Evolutionary conservation across 169 alveolate species (phyloP).

Genomic region (Neospora caninum): DNA sequence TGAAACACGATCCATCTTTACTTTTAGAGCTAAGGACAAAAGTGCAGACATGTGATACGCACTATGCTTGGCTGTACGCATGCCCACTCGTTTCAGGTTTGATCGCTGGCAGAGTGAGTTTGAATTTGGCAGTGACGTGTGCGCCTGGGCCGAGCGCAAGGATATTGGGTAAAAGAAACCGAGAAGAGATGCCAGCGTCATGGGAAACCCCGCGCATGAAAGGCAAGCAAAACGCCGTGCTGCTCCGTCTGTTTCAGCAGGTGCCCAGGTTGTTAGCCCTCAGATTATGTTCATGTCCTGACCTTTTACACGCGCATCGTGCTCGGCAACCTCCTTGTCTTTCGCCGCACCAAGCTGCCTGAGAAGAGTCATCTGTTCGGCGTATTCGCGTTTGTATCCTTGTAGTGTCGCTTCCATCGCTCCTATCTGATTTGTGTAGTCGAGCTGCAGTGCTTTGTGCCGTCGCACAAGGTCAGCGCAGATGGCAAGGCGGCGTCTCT

Average conservation of each 20-base stretch:
- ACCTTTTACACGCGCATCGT: constrained; percentile 13
- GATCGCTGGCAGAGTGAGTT: too few species aligned
- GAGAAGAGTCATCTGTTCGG: background rate
- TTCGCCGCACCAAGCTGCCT: constrained; percentile 1
- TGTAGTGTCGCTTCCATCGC: background rate
- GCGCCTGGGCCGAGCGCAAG: too few species aligned
- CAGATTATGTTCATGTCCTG: background rate
- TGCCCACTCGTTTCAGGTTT: too few species aligned
- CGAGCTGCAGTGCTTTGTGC: constrained; percentile 1
- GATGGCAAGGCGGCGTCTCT: constrained; percentile 5
- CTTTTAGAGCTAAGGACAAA: background rate
- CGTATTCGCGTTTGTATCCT: constrained; percentile 18
- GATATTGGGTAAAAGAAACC: too few species aligned
- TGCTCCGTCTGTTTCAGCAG: too few species aligned
- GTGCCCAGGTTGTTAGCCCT: too few species aligned
- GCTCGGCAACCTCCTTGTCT: constrained; percentile 10
- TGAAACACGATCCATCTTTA: constrained; percentile 22
- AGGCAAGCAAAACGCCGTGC: too few species aligned
- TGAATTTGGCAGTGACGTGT: too few species aligned
- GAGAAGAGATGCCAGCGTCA: too few species aligned
- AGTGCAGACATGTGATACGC: too few species aligned
- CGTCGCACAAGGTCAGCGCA: constrained; percentile 1
- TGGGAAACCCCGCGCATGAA: too few species aligned
- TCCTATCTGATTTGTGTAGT: background rate
- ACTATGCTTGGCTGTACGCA: too few species aligned